Evolutionary conservation across 345 rosid species (phyloP).

Genomic region (Laguncularia racemosa): DNA sequence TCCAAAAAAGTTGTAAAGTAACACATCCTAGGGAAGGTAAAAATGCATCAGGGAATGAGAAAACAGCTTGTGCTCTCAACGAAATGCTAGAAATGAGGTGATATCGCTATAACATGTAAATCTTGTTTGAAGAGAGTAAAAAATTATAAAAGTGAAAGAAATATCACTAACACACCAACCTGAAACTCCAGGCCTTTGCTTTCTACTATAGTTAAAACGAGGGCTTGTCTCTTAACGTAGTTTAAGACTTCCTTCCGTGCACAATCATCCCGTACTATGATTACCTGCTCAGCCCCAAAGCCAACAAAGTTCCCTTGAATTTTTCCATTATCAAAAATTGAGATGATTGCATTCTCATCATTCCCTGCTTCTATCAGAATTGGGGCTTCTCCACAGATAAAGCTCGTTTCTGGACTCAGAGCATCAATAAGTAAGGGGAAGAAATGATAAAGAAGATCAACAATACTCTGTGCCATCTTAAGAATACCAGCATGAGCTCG

Average conservation of each 20-base stretch:
- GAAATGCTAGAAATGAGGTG: not conserved
- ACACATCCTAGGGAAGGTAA: constrained; percentile 25
- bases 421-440: constrained; percentile 31
- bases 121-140: not conserved
- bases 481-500: constrained; percentile 47
- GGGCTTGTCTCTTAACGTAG: too few species aligned
- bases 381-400: too few species aligned
- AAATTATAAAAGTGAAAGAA: not conserved
- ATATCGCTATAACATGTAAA: not conserved
- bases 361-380: too few species aligned
- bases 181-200: constrained; percentile 17
- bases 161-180: constrained; percentile 1
- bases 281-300: constrained; percentile 10
- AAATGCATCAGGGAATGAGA: not conserved
- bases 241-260: not conserved
- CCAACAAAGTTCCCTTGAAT: not conserved
- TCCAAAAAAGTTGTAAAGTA: constrained; percentile 36
- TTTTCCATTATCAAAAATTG: too few species aligned
- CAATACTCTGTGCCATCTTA: constrained; percentile 45
- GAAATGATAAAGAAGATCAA: constrained; percentile 34
- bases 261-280: too few species aligned
- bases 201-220: too few species aligned
- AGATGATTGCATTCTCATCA: too few species aligned
- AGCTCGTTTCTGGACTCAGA: constrained; percentile 29
- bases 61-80: too few species aligned